Percentiles rank a stretch among this genome's conserved stretches.
Conservation (phyloP, 2,329 filamentous ascomycete genomes). For the Fusarium sp. region DNA sequence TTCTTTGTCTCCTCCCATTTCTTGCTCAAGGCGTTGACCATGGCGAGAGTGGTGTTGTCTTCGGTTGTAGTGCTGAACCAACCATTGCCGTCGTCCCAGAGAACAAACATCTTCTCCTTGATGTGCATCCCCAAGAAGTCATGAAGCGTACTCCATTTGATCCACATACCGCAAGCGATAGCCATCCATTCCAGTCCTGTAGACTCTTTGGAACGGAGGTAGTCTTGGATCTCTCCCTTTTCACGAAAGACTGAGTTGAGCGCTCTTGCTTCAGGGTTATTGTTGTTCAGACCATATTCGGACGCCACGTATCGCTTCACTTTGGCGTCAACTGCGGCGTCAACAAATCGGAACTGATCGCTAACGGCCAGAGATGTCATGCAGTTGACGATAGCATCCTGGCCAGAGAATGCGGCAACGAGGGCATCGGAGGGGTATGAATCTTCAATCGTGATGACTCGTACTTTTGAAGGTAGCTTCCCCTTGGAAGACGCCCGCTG, state of each 20-base stretch:
- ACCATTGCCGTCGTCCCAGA: constrained; percentile 16
- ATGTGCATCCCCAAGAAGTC: constrained; percentile 19
- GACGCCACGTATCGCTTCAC: constrained; percentile 10
- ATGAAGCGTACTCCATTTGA: constrained; percentile 16
- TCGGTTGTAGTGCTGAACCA: constrained; percentile 22
- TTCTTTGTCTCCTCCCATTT: constrained; percentile 22
- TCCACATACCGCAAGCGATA: constrained; percentile 20
- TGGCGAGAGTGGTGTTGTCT: constrained; percentile 6
- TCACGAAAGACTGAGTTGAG: constrained; percentile 11
- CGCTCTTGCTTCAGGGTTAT: constrained; percentile 8
- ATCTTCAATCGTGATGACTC: constrained; percentile 5
- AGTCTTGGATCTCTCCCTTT: constrained; percentile 16
- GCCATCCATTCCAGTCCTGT: constrained; percentile 15
- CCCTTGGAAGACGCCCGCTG: constrained; percentile 10
- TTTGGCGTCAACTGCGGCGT: not conserved
- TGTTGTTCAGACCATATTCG: constrained; percentile 19
- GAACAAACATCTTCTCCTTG: constrained; percentile 10
- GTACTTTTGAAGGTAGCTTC: not conserved
- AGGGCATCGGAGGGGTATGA: constrained; percentile 7
- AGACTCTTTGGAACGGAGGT: constrained; percentile 10
- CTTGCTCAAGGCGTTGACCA: constrained; percentile 2
- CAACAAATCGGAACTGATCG: constrained; percentile 14
- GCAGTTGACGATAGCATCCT: constrained; percentile 10
- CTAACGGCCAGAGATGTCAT: constrained; percentile 18
- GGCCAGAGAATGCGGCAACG: not conserved